These are phyloP conservation scores for Rhodotorula sp. DNA, from an alignment of 1,284 basidiomycete genomes.

Conservation along the genomic window DNA sequence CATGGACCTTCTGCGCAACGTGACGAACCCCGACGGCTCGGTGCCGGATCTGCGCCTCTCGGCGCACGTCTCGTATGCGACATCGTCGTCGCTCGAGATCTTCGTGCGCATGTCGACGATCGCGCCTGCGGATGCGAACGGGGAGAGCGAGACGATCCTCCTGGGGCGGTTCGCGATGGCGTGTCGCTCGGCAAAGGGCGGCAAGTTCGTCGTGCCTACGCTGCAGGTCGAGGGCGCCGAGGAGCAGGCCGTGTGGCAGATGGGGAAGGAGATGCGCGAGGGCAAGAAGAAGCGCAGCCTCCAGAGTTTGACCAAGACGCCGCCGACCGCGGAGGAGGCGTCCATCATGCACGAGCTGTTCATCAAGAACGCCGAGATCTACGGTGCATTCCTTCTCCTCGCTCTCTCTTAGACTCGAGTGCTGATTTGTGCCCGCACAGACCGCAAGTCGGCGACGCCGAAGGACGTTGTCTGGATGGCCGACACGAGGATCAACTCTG, in stretches of 20 bases:
- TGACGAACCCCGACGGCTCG: conserved; percentile 41
- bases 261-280: conserved; percentile 47
- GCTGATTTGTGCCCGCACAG: neutral
- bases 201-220: conserved; percentile 46
- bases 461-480: conserved; percentile 45
- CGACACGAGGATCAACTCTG: conserved; percentile 41
- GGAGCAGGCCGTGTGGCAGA: conserved; percentile 47
- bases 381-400: conserved; percentile 2
- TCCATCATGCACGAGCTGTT: conserved; percentile 49
- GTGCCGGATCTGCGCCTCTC: conserved; percentile 45
- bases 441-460: conserved; percentile 31
- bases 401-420: neutral
- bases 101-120: conserved; percentile 51
- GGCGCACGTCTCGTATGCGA: conserved; percentile 44
- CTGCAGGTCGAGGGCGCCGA: conserved; percentile 45
- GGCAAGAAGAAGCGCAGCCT: conserved; percentile 29
- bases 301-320: conserved; percentile 41
- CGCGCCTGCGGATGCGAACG: conserved; percentile 27
- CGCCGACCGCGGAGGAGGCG: conserved; percentile 51
- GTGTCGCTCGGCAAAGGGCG: conserved; percentile 44
- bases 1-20: conserved; percentile 44
- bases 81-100: conserved; percentile 51
- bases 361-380: conserved; percentile 31
- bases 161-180: conserved; percentile 53
- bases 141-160: conserved; percentile 46